Percentiles rank a stretch among this genome's conserved stretches.
phyloP scores from a whole-genome alignment of 2,329 filamentous ascomycete species.

The Dactylellina sp. region DNA sequence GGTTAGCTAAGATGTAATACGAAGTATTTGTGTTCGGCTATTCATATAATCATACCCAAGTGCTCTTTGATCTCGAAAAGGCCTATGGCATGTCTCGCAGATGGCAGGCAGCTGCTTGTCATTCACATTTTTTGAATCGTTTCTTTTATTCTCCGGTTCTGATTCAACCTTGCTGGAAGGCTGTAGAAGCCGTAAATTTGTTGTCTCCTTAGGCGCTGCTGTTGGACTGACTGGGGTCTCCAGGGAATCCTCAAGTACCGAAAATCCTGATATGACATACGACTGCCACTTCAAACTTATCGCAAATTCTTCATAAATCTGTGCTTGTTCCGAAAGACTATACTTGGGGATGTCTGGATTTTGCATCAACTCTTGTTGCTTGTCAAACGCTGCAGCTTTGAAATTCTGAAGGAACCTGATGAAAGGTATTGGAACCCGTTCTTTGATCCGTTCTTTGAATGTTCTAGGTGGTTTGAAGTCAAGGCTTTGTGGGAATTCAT shows the following conservation, averaged over 20 bases:
- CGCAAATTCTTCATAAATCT: not conserved
- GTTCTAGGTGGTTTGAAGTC: too few relatives aligned
- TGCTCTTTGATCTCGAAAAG: not conserved
- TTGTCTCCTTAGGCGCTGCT: too few relatives aligned
- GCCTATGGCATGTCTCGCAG: not conserved
- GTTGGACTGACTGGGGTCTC: too few relatives aligned
- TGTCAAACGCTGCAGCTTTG: not conserved
- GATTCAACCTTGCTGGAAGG: not conserved
- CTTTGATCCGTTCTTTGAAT: too few relatives aligned
- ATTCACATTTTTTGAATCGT: too few relatives aligned
- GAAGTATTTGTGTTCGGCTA: too few relatives aligned
- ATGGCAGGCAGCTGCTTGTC: not conserved
- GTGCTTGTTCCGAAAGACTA: not conserved
- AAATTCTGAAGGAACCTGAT: not conserved
- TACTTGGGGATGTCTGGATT: not conserved
- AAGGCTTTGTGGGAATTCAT: too few relatives aligned
- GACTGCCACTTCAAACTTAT: not conserved
- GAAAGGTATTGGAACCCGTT: not conserved
- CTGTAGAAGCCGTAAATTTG: too few relatives aligned
- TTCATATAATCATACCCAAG: not conserved
- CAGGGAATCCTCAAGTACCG: too few relatives aligned
- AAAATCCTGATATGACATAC: too few relatives aligned
- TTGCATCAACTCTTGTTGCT: not conserved
- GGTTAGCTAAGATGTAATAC: too few relatives aligned
- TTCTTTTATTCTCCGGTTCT: not conserved